Evolutionary conservation across 1,284 basidiomycete species (phyloP), one percentile per base, ranked within the genome.

Genomic region (Ganoderma lingzhi): DNA sequence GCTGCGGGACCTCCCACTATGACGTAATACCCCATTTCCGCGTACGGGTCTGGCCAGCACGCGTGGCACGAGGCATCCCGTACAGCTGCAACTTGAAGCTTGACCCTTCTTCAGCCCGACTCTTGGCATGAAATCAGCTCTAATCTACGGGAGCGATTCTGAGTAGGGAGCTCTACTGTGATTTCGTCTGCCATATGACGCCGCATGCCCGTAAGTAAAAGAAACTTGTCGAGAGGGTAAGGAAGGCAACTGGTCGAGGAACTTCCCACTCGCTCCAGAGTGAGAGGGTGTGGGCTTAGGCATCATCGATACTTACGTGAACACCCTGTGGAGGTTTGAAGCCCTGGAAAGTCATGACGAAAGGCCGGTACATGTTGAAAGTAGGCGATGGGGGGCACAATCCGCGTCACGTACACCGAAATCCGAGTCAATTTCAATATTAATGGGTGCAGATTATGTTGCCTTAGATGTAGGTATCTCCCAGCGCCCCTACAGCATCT

Each of bases 401-500:
- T 41, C 8, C 35, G 58, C 17, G 4, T 39, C 48, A 23, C 2
- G 48, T 12, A 9, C 48, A 23, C 3, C 48, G 4, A 14, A 51
- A 28, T 53, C 23, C 14, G 48, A 41, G 39, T 41, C 39, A 2
- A 10, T 53, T 10, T 28, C 23, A 15, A 28, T 14, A 53, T 53
- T 53, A 53, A 53, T 51, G 12, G 41, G 12, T 42, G 48, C 23
- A 23, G 48, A 28, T 28, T 56, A 56, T 12, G 35, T 35, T 39
- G 32, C 17, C 35, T 4, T 59, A n/a, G 35, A 9, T 19, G 17
- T 23, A 28, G n/a, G 58, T 0, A 14, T 59, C 35, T 59, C 35
- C 35, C 41, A 17, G 55, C n/a, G 15, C 15, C 58, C 4, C 70
- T 63, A 78, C 15, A 78, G 64, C 48, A 76, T 68, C 41, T 79